Evolutionary conservation across 2,329 filamentous ascomycete species (phyloP).

Genomic region (Elsinoe fawcettii): DNA sequence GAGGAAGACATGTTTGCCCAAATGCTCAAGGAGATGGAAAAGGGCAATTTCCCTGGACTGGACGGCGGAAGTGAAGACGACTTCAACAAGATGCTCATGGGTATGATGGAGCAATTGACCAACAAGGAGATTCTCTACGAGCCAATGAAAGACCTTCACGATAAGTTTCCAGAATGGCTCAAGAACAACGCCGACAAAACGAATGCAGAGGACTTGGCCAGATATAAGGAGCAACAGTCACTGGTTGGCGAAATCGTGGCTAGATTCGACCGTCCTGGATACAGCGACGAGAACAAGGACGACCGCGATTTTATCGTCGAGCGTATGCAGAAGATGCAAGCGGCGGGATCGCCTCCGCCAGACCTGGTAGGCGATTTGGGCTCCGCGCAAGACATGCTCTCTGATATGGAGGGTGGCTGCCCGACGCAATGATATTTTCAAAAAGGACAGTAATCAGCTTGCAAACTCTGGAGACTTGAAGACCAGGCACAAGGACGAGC

Average conservation of each 20-base stretch:
- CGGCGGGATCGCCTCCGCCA: constrained; percentile 76
- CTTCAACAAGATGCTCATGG: constrained; percentile 88
- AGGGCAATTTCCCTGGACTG: constrained; percentile 44
- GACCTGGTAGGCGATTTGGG: constrained; percentile 88
- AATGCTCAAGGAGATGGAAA: constrained; percentile 81
- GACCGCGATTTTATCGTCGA: constrained; percentile 93
- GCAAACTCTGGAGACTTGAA: too few relatives aligned
- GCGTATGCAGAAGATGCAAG: constrained; percentile 99
- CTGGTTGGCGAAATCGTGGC: constrained; percentile 79
- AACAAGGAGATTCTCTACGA: constrained; percentile 98
- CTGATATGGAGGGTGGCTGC: constrained; percentile 52
- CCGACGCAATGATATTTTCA: constrained; percentile 48
- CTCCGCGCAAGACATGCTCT: constrained; percentile 62
- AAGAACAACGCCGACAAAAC: constrained; percentile 63
- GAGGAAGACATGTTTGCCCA: constrained; percentile 82
- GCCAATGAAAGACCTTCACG: constrained; percentile 93
- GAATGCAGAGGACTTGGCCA: constrained; percentile 60
- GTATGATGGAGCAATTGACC: constrained; percentile 98
- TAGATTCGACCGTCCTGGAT: constrained; percentile 76
- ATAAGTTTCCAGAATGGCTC: constrained; percentile 89
- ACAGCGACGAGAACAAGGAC: constrained; percentile 70
- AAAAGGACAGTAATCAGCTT: too few relatives aligned
- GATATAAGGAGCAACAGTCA: constrained; percentile 72
- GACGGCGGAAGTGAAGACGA: constrained; percentile 64
- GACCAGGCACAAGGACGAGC: too few relatives aligned